Conservation (phyloP, 257 asterid genomes). For the Solanum gandarillasii region DNA sequence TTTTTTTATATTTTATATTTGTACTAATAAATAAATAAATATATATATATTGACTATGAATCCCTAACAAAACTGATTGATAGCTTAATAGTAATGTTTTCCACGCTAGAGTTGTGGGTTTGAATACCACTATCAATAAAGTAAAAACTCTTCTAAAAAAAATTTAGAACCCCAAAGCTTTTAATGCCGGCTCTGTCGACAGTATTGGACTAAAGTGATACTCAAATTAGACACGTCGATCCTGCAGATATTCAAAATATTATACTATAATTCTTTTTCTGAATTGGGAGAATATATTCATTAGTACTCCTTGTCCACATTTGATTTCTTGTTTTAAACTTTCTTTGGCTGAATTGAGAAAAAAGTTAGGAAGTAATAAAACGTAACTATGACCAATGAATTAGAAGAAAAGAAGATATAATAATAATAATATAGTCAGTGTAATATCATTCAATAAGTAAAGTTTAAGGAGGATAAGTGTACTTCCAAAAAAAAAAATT, state of each 20-base stretch:
- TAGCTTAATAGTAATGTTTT: too few relatives aligned
- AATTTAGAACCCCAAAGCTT: too few relatives aligned
- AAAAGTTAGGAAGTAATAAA: not conserved
- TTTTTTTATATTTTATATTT: too few relatives aligned
- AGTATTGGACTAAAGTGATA: not conserved
- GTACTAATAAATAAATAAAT: too few relatives aligned
- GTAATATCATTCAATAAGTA: too few relatives aligned
- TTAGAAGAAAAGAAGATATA: not conserved
- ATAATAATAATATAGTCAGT: not conserved
- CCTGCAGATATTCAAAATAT: not conserved
- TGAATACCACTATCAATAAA: too few relatives aligned
- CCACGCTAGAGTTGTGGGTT: too few relatives aligned
- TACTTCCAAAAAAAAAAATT: too few relatives aligned
- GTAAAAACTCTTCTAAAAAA: too few relatives aligned
- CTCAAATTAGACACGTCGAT: not conserved
- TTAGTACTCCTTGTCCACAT: not conserved
- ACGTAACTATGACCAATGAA: not conserved
- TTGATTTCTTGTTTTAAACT: not conserved
- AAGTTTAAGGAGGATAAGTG: not conserved
- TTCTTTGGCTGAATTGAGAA: not conserved
- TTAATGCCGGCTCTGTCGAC: too few relatives aligned
- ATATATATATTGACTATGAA: too few relatives aligned
- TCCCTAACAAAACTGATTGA: too few relatives aligned
- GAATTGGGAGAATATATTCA: not conserved
- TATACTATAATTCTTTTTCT: not conserved